Evolutionary conservation across 2,329 filamentous ascomycete genomes (phyloP), one percentile per base, ranked within the genome.

Genomic region (Exutisphaerella laricina): DNA sequence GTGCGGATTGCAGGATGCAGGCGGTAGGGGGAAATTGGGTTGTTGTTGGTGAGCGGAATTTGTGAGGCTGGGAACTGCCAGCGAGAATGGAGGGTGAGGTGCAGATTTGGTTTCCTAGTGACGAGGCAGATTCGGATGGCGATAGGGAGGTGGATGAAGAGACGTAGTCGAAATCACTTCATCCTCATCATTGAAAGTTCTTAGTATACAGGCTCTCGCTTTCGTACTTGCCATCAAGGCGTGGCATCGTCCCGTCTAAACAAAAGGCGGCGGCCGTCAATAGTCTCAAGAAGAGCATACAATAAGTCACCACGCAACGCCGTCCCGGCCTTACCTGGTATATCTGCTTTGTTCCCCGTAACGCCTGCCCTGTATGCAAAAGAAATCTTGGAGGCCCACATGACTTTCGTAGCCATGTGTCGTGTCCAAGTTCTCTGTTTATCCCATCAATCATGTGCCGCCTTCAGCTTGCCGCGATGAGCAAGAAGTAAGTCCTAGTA

Each of bases 401-500:
- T 20, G 5, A 20, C n/a, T 20, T 21, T 20, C 8, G 10, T 13
- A 17, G 3, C n/a, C 8, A 23, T 21, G 3, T 12, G 18, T 23
- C 33, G 33, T 35, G 23, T 17, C 33, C 33, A 35, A 35, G 33
- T 35, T 17, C 33, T 35, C 17, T 35, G 33, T 23, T 20, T 20
- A 35, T 35, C n/a, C 17, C 20, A 20, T 20, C 18, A 35, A 14
- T 20, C 8, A 10, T 35, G 17, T 5, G 7, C 20, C 9, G 17
- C 10, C 7, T 17, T 10, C 31, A 8, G 10, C 4, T 13, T 20
- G 21, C 10, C 10, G 4, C 20, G 3, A 9, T 4, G 10, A 10
- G 33, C 18, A 23, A n/a, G 9, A 23, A 17, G 33, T 4, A 21
- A 20, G 8, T 13, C 13, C 13, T 9, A 65, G 45, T 61, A 65